Percentiles rank a stretch among this genome's conserved stretches.
Evolutionary conservation across 768 basidiomycete species (phyloP).

Genomic region (Aureoboletus auriporus): DNA sequence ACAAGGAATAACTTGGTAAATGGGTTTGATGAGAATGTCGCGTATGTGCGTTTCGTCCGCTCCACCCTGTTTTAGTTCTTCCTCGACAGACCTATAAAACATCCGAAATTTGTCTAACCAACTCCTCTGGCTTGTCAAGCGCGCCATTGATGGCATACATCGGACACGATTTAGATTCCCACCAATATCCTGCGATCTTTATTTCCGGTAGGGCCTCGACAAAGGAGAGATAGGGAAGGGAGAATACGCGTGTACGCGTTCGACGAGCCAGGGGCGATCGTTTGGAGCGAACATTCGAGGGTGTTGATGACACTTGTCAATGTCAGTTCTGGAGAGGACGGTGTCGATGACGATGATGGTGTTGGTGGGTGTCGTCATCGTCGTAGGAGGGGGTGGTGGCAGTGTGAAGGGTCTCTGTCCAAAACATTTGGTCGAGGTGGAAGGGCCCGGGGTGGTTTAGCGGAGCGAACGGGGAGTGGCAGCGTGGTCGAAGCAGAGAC

Average conservation of each 20-base stretch:
- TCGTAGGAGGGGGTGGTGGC: constrained; percentile 28
- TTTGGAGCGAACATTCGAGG: constrained; percentile 40
- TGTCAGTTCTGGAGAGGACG: constrained; percentile 47
- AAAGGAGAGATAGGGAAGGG: constrained; percentile 55
- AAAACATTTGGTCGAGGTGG: constrained; percentile 44
- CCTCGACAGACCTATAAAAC: constrained; percentile 65
- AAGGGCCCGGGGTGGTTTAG: constrained; percentile 45
- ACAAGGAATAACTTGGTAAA: too few species aligned
- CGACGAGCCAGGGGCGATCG: constrained; percentile 56
- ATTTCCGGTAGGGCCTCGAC: constrained; percentile 35
- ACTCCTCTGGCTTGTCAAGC: constrained; percentile 47
- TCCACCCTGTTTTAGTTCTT: constrained; percentile 46
- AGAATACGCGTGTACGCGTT: constrained; percentile 52
- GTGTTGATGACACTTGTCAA: constrained; percentile 53
- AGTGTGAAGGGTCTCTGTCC: constrained; percentile 38
- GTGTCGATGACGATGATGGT: constrained; percentile 47
- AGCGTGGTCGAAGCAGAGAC: constrained; percentile 36
- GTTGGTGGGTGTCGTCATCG: constrained; percentile 27
- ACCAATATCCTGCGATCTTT: constrained; percentile 28
- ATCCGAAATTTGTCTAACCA: constrained; percentile 57
- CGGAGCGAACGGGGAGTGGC: constrained; percentile 34
- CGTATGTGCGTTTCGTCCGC: constrained; percentile 44
- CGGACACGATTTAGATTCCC: constrained; percentile 17
- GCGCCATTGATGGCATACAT: constrained; percentile 39
- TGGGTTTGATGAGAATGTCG: constrained; percentile 68